Evolutionary conservation across 106 monocot genomes (phyloP), one percentile per base, ranked within the genome.

Genomic region (Dioscorea zingiberensis): DNA sequence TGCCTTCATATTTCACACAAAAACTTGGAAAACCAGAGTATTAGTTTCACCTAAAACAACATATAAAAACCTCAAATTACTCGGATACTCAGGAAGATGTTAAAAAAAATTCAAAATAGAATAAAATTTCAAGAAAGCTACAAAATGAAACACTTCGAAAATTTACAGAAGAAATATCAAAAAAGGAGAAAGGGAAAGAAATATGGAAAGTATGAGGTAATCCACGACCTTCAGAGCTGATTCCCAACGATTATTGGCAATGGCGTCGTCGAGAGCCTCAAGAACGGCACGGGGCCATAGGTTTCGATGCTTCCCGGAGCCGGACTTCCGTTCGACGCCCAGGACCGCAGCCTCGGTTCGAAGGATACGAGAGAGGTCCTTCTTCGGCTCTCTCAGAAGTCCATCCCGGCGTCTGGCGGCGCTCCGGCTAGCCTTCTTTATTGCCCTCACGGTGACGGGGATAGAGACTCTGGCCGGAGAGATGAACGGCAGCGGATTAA

Each of bases 261-360:
- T 77, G 62, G 95, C 76, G 25, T 78, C 78, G 49, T 95, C 95
- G 64, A 95, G 73, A 7, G 95, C 85, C 72, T 83, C 85, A 29
- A 95, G 74, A 44, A 95, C 88, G 12, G 95, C 80, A 23, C 78
- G 77, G 47, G 91, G 91, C 91, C 87, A 91, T 48, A 89, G 78
- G 25, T 68, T 28, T 27, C 53, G 58, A 59, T 60, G 72, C 47
- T 66, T 73, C 32, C 61, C 48, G 18, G 76, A 60, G 9, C 29
- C 48, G 38, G 77, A 71, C 70, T 82, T 85, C 32, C 81, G 84
- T 54, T 68, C 79, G 64, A 89, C 67, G 5, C 76, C 73, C 3
- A 71, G 68, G 38, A 83, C 73, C 21, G 89, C 89, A 17, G 89
- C 81, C 64, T 89, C 89, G 17, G 82, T 77, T 53, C 85, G 69